phyloP scores from a whole-genome alignment of 208 protist genomes.

The Trypanosoma lewisi region DNA sequence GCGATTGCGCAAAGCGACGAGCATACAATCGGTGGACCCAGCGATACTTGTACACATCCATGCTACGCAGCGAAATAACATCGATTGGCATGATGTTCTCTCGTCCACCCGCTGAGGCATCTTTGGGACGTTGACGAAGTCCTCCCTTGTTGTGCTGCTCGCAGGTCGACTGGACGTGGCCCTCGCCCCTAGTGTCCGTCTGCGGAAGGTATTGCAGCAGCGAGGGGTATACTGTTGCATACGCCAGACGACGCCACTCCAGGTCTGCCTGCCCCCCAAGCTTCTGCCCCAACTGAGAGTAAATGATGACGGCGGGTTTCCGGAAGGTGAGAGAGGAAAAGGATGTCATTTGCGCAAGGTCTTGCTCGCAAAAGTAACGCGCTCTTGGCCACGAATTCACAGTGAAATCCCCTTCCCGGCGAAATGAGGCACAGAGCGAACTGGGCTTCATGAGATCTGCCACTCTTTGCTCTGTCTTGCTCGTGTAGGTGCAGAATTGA shows the following conservation, averaged over 20 bases:
- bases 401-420: not conserved
- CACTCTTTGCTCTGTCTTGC: conserved; percentile 17
- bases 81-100: conserved; percentile 50
- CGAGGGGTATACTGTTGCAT: conserved; percentile 60
- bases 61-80: conserved; percentile 76
- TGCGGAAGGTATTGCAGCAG: conserved; percentile 44
- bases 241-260: conserved; percentile 74
- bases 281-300: conserved; percentile 81
- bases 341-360: conserved; percentile 47
- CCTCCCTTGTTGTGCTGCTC: conserved; percentile 17
- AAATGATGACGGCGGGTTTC: conserved; percentile 78
- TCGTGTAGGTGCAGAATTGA: conserved; percentile 46
- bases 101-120: not conserved
- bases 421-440: conserved; percentile 12
- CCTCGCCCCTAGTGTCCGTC: conserved; percentile 22
- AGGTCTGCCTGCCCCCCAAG: conserved; percentile 68
- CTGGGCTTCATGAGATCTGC: not conserved
- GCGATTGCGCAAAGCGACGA: conserved; percentile 59
- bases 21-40: conserved; percentile 84
- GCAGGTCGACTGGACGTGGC: conserved; percentile 21
- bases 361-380: conserved; percentile 36
- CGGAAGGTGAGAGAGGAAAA: conserved; percentile 55
- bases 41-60: conserved; percentile 76
- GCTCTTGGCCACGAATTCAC: not conserved
- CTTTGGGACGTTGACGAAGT: conserved; percentile 15